Conservation (phyloP, 208 protist species). For the Crithidia fasciculata region DNA sequence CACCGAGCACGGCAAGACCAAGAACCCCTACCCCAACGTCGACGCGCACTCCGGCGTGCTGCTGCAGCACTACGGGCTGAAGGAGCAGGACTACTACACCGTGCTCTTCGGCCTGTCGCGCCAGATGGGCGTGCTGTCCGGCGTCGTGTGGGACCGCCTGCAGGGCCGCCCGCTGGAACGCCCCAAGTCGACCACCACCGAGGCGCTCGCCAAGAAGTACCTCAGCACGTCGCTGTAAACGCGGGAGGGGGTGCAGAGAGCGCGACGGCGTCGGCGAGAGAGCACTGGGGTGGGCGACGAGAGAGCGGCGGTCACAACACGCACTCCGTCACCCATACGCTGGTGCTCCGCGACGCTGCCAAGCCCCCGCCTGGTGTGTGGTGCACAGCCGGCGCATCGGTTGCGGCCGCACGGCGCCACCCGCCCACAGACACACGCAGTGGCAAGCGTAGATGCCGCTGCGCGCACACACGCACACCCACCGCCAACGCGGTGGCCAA, state of each 20-base stretch:
- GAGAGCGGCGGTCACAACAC: no score
- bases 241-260: background rate
- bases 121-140: constrained; percentile 95
- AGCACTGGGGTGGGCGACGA: no score
- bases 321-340: no score
- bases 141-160: constrained; percentile 95
- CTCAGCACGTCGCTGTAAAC: constrained; percentile 19
- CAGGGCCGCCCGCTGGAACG: constrained; percentile 96
- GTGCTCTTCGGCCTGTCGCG: constrained; percentile 98
- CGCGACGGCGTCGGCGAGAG: background rate
- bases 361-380: no score
- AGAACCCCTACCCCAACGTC: constrained; percentile 98
- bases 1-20: constrained; percentile 98
- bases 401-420: no score
- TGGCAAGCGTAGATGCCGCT: no score
- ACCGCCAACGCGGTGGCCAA: no score
- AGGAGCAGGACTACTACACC: constrained; percentile 96
- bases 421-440: no score
- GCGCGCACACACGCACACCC: no score
- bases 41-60: constrained; percentile 96
- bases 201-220: constrained; percentile 51
- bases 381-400: no score
- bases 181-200: constrained; percentile 95
- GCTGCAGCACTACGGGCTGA: constrained; percentile 97
- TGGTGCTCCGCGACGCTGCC: no score